Conservation (phyloP, 345 rosid genomes). For the Arabidopsis thaliana region TAIR10.1 NC_003076.8:4168501-4169000, state of each 20-base stretch:
- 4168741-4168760: constrained; percentile 26
- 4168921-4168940: constrained; percentile 55
- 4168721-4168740: constrained; percentile 47
- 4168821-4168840: constrained; percentile 56
- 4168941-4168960: no score
- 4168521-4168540: neutral
- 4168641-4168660: constrained; percentile 68
- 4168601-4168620: constrained; percentile 64
- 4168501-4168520: constrained; percentile 4
- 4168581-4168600: constrained; percentile 87
- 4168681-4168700: constrained; percentile 45
- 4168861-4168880: constrained; percentile 73
- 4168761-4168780: neutral
- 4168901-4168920: constrained; percentile 80
- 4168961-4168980: neutral
- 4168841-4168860: constrained; percentile 73
- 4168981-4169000: constrained; percentile 56
- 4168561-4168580: neutral
- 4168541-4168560: constrained; percentile 4
- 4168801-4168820: neutral
- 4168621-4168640: constrained; percentile 63
- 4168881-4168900: constrained; percentile 87
- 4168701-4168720: constrained; percentile 57
- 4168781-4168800: neutral
- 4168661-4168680: constrained; percentile 64